Percentiles rank a stretch among this genome's conserved stretches.
Evolutionary conservation across 768 basidiomycete species (phyloP).

Genomic region (button mushroom (Agaricus bisporus)): DNA sequence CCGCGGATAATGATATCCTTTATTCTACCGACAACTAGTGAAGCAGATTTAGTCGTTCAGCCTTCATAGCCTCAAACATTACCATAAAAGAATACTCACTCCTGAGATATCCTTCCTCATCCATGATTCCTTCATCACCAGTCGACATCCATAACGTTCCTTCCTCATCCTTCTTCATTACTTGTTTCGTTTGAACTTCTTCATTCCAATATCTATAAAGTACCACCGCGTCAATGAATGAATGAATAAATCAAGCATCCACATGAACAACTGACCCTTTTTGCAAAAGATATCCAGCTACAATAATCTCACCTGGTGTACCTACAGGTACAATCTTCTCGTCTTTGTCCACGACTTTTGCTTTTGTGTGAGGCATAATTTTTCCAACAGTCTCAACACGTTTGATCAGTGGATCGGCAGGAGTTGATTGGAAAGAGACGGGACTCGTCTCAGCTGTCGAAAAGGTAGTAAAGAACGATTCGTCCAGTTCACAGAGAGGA

Average conservation of each 20-base stretch:
- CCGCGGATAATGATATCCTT: conserved; percentile 89
- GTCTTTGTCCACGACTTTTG: conserved; percentile 56
- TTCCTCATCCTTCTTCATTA: conserved; percentile 47
- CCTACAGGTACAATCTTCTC: conserved; percentile 65
- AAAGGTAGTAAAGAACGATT: too few relatives aligned
- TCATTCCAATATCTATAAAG: conserved; percentile 67
- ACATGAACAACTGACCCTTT: conserved; percentile 49
- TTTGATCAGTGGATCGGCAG: conserved; percentile 61
- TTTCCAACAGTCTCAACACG: conserved; percentile 81
- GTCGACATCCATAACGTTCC: conserved; percentile 78
- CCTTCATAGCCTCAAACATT: not conserved
- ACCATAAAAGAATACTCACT: conserved; percentile 35
- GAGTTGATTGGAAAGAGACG: conserved; percentile 76
- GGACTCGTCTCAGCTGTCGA: conserved; percentile 72
- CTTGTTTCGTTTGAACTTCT: conserved; percentile 55
- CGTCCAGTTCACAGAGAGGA: too few relatives aligned
- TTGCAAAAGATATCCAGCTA: conserved; percentile 74
- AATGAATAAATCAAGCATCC: not conserved
- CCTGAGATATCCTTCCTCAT: conserved; percentile 71
- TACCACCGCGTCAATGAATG: not conserved
- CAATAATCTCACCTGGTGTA: conserved; percentile 67
- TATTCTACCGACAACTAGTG: conserved; percentile 67
- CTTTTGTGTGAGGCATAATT: conserved; percentile 70
- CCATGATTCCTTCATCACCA: conserved; percentile 77
- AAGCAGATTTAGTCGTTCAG: not conserved